A percentile compares a stretch with the other conserved stretches of the same genome.
Evolutionary conservation across 176 grass and related monocot genomes (phyloP).

Genomic region (Aegilops umbellulata): DNA sequence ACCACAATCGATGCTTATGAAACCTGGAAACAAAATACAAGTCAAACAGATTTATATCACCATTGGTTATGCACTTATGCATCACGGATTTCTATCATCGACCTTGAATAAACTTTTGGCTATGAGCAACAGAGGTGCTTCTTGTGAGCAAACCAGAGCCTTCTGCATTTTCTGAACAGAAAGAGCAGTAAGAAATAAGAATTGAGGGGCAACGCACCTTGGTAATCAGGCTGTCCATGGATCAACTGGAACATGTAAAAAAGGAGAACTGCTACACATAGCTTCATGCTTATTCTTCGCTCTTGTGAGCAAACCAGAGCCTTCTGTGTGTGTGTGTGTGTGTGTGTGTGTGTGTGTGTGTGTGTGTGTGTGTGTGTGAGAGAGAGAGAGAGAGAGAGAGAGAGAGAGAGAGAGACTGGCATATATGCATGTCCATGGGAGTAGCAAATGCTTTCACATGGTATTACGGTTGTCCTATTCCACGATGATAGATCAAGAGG

Average conservation of each 20-base stretch:
- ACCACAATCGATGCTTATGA: conserved; percentile 72
- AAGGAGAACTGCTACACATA: conserved; percentile 8
- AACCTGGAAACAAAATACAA: conserved; percentile 43
- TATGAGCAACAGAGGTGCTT: not conserved
- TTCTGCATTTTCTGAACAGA: not conserved
- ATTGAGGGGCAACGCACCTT: not conserved
- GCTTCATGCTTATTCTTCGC: conserved; percentile 13
- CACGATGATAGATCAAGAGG: not conserved
- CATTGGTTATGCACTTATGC: not conserved
- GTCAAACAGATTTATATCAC: not conserved
- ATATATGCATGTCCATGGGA: not conserved
- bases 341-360: no score
- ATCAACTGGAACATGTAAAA: conserved; percentile 24
- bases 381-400: not conserved
- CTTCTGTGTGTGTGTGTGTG: not conserved
- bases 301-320: conserved; percentile 11
- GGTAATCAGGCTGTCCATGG: conserved; percentile 25
- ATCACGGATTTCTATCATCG: not conserved
- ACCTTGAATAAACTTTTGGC: not conserved
- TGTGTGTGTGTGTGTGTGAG: not conserved
- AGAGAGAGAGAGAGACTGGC: no score
- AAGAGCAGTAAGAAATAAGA: not conserved
- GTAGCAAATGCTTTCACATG: not conserved
- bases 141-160: not conserved
- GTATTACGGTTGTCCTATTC: not conserved